These are phyloP conservation scores for Neurospora sp. DNA, from an alignment of 495 filamentous ascomycete species.

Conservation along the genomic window DNA sequence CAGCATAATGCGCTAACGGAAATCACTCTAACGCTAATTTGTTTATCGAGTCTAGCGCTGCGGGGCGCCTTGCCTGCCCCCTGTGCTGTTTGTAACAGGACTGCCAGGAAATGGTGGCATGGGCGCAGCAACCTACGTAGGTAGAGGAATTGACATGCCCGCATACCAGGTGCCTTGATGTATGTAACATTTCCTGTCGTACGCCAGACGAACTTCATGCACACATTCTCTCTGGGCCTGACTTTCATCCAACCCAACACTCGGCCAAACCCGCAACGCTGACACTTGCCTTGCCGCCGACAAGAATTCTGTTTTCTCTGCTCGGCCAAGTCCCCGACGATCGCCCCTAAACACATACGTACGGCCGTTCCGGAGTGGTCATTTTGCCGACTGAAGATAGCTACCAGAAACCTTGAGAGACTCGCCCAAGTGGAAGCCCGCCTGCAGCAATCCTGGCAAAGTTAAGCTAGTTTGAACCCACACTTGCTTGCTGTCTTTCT, in stretches of 20 bases:
- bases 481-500: neutral
- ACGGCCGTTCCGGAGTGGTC: neutral
- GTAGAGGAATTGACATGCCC: neutral
- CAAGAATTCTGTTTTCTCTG: neutral
- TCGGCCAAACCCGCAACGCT: neutral
- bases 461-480: neutral
- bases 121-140: neutral
- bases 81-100: neutral
- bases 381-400: neutral
- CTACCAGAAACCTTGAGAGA: neutral
- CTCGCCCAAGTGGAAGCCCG: neutral
- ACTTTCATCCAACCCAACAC: neutral
- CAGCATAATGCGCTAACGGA: neutral
- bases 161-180: neutral
- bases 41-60: neutral
- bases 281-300: neutral
- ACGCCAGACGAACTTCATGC: neutral
- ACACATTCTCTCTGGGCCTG: neutral
- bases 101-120: neutral
- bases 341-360: neutral
- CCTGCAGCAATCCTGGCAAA: neutral
- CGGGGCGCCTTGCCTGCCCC: neutral
- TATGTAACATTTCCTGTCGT: neutral
- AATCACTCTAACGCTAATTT: neutral
- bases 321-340: neutral